Conservation (phyloP, 176 grass and related monocot genomes). For the Ensete glaucum region DNA sequence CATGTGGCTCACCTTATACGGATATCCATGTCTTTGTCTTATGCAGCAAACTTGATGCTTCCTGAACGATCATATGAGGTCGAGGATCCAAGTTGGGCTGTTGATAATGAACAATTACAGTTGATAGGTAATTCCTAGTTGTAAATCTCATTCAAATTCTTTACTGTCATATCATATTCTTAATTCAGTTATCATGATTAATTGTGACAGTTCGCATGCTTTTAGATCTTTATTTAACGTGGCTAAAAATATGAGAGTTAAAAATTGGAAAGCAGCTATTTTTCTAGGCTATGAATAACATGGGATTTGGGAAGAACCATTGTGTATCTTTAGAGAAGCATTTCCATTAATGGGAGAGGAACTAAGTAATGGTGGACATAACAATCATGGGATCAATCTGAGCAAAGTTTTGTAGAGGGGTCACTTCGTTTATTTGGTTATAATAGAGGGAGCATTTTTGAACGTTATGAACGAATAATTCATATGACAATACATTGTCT, state of each 20-base stretch:
- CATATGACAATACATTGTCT: too few species aligned
- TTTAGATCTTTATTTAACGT: neutral
- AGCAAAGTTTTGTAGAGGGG: neutral
- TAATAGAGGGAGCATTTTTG: neutral
- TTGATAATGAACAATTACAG: slow-evolving; percentile 55
- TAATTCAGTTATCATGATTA: neutral
- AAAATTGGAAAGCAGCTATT: neutral
- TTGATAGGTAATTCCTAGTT: slow-evolving; percentile 50
- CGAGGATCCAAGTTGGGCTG: slow-evolving; percentile 57
- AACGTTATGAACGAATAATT: too few species aligned
- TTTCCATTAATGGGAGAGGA: neutral
- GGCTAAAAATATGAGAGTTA: neutral
- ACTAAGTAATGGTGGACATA: neutral
- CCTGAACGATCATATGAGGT: slow-evolving; percentile 48
- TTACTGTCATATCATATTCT: neutral
- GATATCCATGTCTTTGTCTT: neutral
- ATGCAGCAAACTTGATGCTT: slow-evolving; percentile 9
- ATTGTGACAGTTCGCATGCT: neutral
- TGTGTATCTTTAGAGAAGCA: neutral
- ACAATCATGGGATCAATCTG: neutral
- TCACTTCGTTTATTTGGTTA: neutral
- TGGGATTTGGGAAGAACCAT: neutral
- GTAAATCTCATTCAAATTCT: neutral
- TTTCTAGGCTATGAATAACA: neutral
- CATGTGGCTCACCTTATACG: neutral